A percentile compares a stretch with the other conserved stretches of the same genome.
phyloP scores from a whole-genome alignment of 2,329 filamentous ascomycete species.

The Penicillium capsulatum region DNA sequence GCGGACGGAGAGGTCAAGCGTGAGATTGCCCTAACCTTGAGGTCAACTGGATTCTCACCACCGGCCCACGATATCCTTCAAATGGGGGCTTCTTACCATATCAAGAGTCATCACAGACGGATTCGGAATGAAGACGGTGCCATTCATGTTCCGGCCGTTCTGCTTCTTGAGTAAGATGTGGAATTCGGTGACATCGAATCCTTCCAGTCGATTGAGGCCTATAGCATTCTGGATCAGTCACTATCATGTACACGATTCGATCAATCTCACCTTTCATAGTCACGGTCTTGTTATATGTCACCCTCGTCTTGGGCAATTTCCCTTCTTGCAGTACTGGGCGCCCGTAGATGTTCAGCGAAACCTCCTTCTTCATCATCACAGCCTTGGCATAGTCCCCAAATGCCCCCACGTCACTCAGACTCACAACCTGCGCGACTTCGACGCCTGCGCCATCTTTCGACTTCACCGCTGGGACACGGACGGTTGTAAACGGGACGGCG shows the following conservation, averaged over 20 bases:
- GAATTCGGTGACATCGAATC: slow-evolving; percentile 49
- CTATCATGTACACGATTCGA: not conserved
- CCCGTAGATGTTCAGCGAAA: slow-evolving; percentile 50
- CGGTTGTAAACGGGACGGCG: slow-evolving; percentile 41
- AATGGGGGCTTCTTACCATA: no score
- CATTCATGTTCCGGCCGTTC: slow-evolving; percentile 53
- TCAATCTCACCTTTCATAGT: slow-evolving; percentile 51
- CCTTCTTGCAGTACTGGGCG: slow-evolving; percentile 51
- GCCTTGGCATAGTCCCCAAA: slow-evolving; percentile 50
- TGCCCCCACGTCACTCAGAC: slow-evolving; percentile 42
- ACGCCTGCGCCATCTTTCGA: slow-evolving; percentile 42
- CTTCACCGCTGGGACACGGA: slow-evolving; percentile 46
- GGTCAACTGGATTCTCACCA: not conserved
- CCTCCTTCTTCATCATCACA: slow-evolving; percentile 48
- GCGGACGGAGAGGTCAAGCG: slow-evolving; percentile 50
- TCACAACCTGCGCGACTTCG: slow-evolving; percentile 43
- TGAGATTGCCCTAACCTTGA: slow-evolving; percentile 49
- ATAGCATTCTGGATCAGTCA: slow-evolving; percentile 1
- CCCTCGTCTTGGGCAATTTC: slow-evolving; percentile 46
- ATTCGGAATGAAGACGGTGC: slow-evolving; percentile 56
- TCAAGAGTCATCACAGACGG: slow-evolving; percentile 54
- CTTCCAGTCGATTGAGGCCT: slow-evolving; percentile 57
- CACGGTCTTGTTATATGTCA: slow-evolving; percentile 55
- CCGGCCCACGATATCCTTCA: no score
- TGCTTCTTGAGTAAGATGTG: slow-evolving; percentile 40